Conservation (phyloP, 164 flowering plant genomes). For the Nymphaea thermarum region DNA sequence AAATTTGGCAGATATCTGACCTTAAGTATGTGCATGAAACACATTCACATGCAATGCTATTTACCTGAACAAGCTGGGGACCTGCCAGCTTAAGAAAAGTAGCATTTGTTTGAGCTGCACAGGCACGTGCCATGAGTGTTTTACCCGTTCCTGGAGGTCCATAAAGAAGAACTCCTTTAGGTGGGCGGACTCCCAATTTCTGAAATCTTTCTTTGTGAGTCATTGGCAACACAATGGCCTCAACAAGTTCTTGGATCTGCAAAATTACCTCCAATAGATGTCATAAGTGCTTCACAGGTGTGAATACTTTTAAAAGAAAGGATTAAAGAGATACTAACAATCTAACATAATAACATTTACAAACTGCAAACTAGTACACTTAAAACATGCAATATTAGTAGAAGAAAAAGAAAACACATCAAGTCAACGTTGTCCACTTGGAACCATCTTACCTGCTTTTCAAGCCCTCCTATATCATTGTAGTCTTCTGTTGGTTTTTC, state of each 20-base stretch:
- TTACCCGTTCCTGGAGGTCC: constrained; percentile 99
- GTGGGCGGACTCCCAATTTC: constrained; percentile 83
- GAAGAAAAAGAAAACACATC: too few species aligned
- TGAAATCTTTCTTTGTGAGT: constrained; percentile 90
- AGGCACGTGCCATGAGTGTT: constrained; percentile 94
- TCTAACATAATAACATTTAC: neutral
- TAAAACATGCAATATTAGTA: too few species aligned
- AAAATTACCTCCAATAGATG: neutral
- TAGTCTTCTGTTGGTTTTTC: constrained; percentile 99
- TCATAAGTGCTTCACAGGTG: neutral
- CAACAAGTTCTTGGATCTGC: constrained; percentile 93
- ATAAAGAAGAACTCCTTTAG: constrained; percentile 87
- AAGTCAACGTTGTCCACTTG: neutral
- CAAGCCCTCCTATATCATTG: constrained; percentile 92
- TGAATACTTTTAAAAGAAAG: neutral
- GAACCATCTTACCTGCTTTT: constrained; percentile 55
- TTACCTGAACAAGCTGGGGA: constrained; percentile 91
- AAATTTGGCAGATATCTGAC: too few species aligned
- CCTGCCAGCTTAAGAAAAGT: constrained; percentile 95
- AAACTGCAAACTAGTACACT: too few species aligned
- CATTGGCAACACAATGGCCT: constrained; percentile 97
- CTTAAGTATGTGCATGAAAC: too few species aligned
- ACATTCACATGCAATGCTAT: too few species aligned
- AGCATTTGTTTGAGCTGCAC: constrained; percentile 97
- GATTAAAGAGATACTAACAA: neutral